These are phyloP conservation scores for Mrakia frigida DNA, from an alignment of 768 basidiomycete genomes.

Conservation along the genomic window DNA sequence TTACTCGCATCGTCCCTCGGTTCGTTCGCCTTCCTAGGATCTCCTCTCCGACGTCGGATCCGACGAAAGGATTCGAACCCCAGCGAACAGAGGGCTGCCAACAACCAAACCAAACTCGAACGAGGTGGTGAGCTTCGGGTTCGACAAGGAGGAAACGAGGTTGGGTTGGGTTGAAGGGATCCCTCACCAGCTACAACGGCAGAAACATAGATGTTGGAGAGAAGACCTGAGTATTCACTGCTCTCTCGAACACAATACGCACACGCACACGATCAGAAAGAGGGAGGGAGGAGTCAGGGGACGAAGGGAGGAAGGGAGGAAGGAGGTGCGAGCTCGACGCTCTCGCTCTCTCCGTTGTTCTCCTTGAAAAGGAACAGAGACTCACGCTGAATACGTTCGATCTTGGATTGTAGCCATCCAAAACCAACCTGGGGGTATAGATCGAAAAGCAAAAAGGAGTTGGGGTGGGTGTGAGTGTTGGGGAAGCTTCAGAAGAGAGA, in stretches of 20 bases:
- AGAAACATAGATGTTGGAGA: conserved; percentile 26
- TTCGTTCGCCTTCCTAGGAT: background rate
- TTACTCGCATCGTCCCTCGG: background rate
- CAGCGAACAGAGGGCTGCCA: conserved; percentile 8
- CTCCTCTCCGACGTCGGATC: conserved; percentile 19
- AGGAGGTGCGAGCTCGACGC: background rate
- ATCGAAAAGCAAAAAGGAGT: too few species aligned
- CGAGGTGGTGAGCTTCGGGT: background rate
- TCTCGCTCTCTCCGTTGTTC: background rate
- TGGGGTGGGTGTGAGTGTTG: too few species aligned
- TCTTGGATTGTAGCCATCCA: conserved; percentile 31
- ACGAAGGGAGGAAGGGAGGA: background rate
- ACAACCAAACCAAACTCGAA: background rate
- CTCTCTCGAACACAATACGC: too few species aligned
- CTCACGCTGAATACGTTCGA: conserved; percentile 17
- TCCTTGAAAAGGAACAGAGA: background rate
- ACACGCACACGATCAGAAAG: background rate
- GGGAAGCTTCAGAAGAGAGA: too few species aligned
- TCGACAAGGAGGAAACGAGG: background rate
- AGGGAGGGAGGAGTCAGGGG: too few species aligned
- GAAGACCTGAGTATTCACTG: conserved; percentile 28
- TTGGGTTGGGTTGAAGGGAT: too few species aligned
- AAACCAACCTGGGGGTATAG: background rate
- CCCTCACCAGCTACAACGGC: conserved; percentile 18
- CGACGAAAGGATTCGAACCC: conserved; percentile 22